Evolutionary conservation across 2,329 filamentous ascomycete species (phyloP), one percentile per base, ranked within the genome.

Genomic region (Huntiella decipiens): DNA sequence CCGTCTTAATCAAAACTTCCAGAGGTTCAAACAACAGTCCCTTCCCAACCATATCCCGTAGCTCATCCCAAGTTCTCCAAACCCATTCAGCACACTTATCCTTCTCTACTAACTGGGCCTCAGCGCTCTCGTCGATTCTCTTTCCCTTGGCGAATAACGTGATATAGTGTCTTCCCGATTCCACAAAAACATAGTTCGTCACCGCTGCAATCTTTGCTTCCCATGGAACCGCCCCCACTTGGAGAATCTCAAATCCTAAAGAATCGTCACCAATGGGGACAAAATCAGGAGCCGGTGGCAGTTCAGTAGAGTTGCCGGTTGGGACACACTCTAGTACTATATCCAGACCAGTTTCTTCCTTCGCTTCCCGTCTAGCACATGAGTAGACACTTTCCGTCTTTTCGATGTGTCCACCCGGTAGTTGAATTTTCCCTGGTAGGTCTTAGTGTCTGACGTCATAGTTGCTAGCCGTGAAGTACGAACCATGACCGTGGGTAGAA

Each of bases 391-490:
- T 65, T 56, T 88, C 82, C 51, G 71, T 70, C 47, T 72, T 70
- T 50, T 88, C 82, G 12, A 87, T 68, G 54, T 88, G 81, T 0
- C 82, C 83, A 16, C 82, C 82, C 0, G 82, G 81, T 11, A 84
- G 70, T 43, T 76, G 77, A 61, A 70, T 74, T 0, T 71, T 76
- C 1, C 72, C 76, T 71, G 4, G 31, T 44, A 19, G 12, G 31
- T 45, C 22, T 13, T 12, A 13, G 35, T 13, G 11, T 12, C 12
- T 8, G 16, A 38, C 15, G n/a, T 11, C 37, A 38, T 16, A 5
- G 15, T 16, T 38, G 10, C 10, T 16, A 16, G 8, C 3, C 8
- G n/a, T 16, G 5, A 38, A 17, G 35, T 10, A 57, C 58, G 48
- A 53, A 70, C 70, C 68, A 31, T 59, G 57, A 5, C 70, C 70